A percentile compares a stretch with the other conserved stretches of the same genome.
Evolutionary conservation across 2,329 filamentous ascomycete species (phyloP).

Genomic region (Botrytis aclada): DNA sequence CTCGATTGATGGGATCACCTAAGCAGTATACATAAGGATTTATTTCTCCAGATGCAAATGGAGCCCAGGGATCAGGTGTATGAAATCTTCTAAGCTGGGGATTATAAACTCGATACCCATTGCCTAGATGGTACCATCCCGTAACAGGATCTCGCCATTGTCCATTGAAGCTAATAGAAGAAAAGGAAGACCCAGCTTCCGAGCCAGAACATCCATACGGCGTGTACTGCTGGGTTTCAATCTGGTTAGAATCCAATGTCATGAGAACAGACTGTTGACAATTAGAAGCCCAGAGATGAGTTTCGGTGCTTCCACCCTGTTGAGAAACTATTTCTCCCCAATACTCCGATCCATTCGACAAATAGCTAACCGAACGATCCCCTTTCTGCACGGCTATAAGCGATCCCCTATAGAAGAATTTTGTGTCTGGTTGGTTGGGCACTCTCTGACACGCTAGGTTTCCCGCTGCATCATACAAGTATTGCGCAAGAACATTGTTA

Average conservation of each 20-base stretch:
- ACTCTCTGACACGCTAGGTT: constrained; percentile 6
- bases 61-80: constrained; percentile 14
- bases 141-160: constrained; percentile 17
- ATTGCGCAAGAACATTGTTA: not conserved
- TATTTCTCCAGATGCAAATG: constrained; percentile 14
- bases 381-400: constrained; percentile 6
- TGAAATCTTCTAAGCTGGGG: constrained; percentile 1
- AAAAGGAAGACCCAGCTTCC: not conserved
- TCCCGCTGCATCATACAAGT: constrained; percentile 9
- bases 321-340: constrained; percentile 1
- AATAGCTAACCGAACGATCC: not conserved
- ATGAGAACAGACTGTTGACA: not conserved
- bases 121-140: constrained; percentile 18
- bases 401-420: constrained; percentile 7
- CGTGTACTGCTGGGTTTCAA: constrained; percentile 4
- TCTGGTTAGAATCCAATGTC: not conserved
- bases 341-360: constrained; percentile 11
- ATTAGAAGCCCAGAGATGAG: constrained; percentile 11
- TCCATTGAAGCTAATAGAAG: constrained; percentile 13
- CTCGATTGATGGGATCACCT: constrained; percentile 15
- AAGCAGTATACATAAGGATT: constrained; percentile 18
- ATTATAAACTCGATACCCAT: constrained; percentile 14
- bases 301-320: not conserved
- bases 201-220: constrained; percentile 9
- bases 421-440: constrained; percentile 4